These are phyloP conservation scores for Rugonectria rugulosa DNA, from an alignment of 2,329 filamentous ascomycete species.

Conservation along the genomic window DNA sequence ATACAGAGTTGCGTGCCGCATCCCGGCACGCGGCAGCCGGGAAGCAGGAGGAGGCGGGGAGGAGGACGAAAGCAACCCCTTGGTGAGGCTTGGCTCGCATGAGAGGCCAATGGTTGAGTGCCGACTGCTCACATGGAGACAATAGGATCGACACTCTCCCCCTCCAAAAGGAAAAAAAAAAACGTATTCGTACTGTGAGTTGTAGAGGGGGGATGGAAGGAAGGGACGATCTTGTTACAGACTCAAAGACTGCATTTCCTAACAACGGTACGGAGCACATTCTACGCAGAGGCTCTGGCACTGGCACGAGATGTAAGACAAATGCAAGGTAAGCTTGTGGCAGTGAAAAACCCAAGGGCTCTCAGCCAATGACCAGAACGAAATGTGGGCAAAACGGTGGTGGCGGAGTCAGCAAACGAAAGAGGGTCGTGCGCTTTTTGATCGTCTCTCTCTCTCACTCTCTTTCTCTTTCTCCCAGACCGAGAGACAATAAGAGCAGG, in stretches of 20 bases:
- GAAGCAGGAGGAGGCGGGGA: not conserved
- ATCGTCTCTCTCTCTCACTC: too few relatives aligned
- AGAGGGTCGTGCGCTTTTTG: too few relatives aligned
- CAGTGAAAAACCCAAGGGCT: not conserved
- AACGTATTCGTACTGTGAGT: not conserved
- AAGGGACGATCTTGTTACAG: too few relatives aligned
- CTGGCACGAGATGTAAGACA: not conserved
- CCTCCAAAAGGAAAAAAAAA: too few relatives aligned
- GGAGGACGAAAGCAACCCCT: too few relatives aligned
- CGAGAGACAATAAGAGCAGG: not conserved
- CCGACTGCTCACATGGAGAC: conserved; percentile 9
- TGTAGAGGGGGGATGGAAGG: too few relatives aligned
- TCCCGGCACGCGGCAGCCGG: too few relatives aligned
- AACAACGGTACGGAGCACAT: too few relatives aligned
- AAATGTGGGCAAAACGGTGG: not conserved
- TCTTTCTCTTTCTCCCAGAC: not conserved
- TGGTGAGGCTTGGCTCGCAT: conserved; percentile 6
- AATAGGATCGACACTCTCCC: not conserved
- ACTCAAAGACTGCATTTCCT: too few relatives aligned
- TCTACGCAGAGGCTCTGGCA: too few relatives aligned
- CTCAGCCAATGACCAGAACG: not conserved
- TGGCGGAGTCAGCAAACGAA: not conserved
- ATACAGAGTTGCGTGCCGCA: too few relatives aligned
- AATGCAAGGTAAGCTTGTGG: conserved; percentile 6
- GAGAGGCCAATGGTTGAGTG: conserved; percentile 2